Evolutionary conservation across 208 protist species (phyloP), one percentile per base, ranked within the genome.

Genomic region (Zelonia costaricensis): DNA sequence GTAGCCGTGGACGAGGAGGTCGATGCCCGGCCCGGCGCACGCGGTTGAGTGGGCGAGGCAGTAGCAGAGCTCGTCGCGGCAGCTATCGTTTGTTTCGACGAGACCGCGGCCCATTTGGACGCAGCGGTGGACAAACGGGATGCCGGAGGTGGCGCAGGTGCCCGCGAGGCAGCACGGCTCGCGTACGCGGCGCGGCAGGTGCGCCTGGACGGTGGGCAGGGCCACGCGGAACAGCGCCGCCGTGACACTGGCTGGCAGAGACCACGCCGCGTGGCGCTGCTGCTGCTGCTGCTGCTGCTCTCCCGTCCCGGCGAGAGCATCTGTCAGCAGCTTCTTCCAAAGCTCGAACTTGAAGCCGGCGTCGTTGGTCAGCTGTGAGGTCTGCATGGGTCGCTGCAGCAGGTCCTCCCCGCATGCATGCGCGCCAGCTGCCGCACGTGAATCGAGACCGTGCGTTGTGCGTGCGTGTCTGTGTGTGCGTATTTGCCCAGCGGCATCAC

Each of bases 301-400:
- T 46, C 45, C 12, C 9, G 46, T 42, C n/a, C 22, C 13, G 6
- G 9, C 39, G 13, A 62, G 35, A 12, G 42, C 31, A 13, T 54
- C 69, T 8, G 55, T 55, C 7, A 54, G 61, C 18, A 89, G 73
- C 61, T 67, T 61, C 35, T 52, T 60, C 86, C 86, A 92, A 23
- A 92, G 70, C 30, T 76, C 76, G 39, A 83, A 87, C 62, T 92
- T 88, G 70, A 82, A 84, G 2, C 77, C 82, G n/a, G 86, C 76
- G 76, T 92, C 82, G 22, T 80, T 77, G 1, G 86, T 92, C 15
- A 89, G 62, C 66, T 80, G 79, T 38, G 49, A 44, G 20, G 63
- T 31, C 51, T 80, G 74, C 74, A 78, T 78, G 8, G 31, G 12
- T 8, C 25, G 23, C 16, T 23, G n/a, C n/a, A n/a, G n/a, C n/a